Evolutionary conservation across 2,329 filamentous ascomycete genomes (phyloP).

Genomic region (Alternaria arborescens): DNA sequence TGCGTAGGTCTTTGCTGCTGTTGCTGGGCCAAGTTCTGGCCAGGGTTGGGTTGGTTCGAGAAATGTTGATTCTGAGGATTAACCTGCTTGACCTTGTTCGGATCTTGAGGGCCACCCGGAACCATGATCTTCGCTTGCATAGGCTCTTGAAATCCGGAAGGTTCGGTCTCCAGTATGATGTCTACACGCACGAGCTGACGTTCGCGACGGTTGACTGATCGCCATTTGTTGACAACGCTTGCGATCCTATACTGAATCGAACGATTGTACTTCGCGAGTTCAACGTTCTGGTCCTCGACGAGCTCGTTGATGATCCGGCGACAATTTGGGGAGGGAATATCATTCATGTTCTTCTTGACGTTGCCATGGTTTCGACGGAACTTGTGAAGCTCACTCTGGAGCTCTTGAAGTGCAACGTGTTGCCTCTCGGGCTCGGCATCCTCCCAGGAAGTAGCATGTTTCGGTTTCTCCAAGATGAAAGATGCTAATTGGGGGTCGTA

Average conservation of each 20-base stretch:
- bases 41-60: slow-evolving; percentile 4
- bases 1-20: slow-evolving; percentile 19
- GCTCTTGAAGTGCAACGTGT: slow-evolving; percentile 31
- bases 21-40: slow-evolving; percentile 18
- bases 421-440: slow-evolving; percentile 35
- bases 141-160: slow-evolving; percentile 26
- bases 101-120: slow-evolving; percentile 8
- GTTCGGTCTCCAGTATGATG: slow-evolving; percentile 42
- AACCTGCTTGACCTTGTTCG: slow-evolving; percentile 16
- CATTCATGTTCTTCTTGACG: slow-evolving; percentile 32
- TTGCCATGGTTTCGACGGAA: slow-evolving; percentile 29
- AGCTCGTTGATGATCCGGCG: slow-evolving; percentile 38
- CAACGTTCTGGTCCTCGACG: slow-evolving; percentile 37
- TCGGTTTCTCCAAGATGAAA: slow-evolving; percentile 39
- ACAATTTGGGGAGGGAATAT: slow-evolving; percentile 38
- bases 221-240: slow-evolving; percentile 38
- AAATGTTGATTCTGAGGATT: slow-evolving; percentile 11
- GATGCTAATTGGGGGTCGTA: slow-evolving; percentile 35
- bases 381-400: slow-evolving; percentile 33
- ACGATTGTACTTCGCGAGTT: slow-evolving; percentile 31
- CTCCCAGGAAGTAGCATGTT: slow-evolving; percentile 34
- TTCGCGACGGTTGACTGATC: slow-evolving; percentile 16
- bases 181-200: slow-evolving; percentile 34
- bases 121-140: slow-evolving; percentile 4
- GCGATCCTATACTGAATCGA: slow-evolving; percentile 41